Base-by-base conservation (phyloP, 1,139 yeast genomes). In the Geotrichum carabidarum region DNA sequence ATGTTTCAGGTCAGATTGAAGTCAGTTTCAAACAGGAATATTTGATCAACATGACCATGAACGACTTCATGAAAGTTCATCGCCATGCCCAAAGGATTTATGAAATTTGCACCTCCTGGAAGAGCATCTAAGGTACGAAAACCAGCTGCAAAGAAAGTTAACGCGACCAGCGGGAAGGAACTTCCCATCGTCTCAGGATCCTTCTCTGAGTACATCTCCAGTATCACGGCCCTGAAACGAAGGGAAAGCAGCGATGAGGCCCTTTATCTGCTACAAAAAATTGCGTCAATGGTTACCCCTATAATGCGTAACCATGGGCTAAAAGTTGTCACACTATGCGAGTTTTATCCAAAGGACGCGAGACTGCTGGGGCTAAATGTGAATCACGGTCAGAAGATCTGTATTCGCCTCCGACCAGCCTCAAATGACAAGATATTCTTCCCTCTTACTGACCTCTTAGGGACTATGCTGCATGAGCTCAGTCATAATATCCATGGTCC, bases 391-490 rank as follows among this genome's bases (percentile, higher is more conserved):
- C 75, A 74, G 59, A 86, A 86, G 68, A 83, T 93, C 18, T 77
- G 86, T 68, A 65, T 93, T 9, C 70, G 98, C 55, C 73, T 93
- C 48, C 73, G 98, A 55, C 78, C 78, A 44, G 79, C 82, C 18
- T 69, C 74, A 27, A 80, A 85, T 64, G 80, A 79, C 40, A 64
- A 72, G 34, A 72, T 71, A 69, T 90, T 91, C 65, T 70, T 82
- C 30, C 84, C 91, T 0, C 72, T 85, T 68, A 80, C 83, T 12
- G 84, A 82, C 53, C 71, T 90, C 1, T 66, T 91, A 14, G 96
- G 91, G 0, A 89, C 96, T 0, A 79, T 90, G 81, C 73, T 93
- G 9, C 99, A 93, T 68, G 99, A 93, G 67, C 73, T 93, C 46
- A 80, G 90, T 1, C 99, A 93, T 66, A 91, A 89, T 67, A 66